Evolutionary conservation across 2,329 filamentous ascomycete species (phyloP), one percentile per base, ranked within the genome.

Genomic region (Penicillium sp.): DNA sequence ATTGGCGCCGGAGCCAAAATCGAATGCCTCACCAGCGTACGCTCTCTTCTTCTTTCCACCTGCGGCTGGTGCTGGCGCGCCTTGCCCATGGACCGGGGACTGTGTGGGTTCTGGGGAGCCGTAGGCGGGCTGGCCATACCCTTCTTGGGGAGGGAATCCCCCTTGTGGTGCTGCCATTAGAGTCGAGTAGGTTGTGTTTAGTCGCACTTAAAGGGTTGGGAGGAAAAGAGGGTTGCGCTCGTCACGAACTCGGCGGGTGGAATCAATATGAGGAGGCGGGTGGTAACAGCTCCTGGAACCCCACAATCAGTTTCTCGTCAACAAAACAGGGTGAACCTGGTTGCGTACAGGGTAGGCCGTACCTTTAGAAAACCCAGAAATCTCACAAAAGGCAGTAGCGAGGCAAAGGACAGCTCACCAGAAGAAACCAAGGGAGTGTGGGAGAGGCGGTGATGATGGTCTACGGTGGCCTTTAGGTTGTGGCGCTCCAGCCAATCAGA

Each of bases 1-100:
- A 82, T 97, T 97, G 70, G 90, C 90, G 68, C 93, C 94, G 50
- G 85, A 84, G 50, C 90, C 91, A 68, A 97, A 94, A 58, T 96
- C 93, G 76, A 96, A 99, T 45, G 93, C 93, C 75, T 95, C 90
- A 56, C 91, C 91, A 53, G 94, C 94, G 79, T 97, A 97, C 56
- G 90, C 88, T 81, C 92, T 85, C 84, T 96, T 96, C 85, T 96
- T 97, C 81, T 68, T 73, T 43, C 73, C 75, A 55, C 76, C 66
- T 43, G 74, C 67, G 38, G 40, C 50, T 19, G 72, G 72, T 48
- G 65, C 63, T 53, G 72, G 62, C 41, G 67, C 62, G 34, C 65
- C 73, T 53, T 71, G 66, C 49, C 63, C 69, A 39, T 72, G 64
- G 50, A 60, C 67, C 41, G 67, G 62, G 40, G 71, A 70, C 60